Base-by-base conservation (phyloP, 169 alveolate species). In the Babesia caballi region DNA sequence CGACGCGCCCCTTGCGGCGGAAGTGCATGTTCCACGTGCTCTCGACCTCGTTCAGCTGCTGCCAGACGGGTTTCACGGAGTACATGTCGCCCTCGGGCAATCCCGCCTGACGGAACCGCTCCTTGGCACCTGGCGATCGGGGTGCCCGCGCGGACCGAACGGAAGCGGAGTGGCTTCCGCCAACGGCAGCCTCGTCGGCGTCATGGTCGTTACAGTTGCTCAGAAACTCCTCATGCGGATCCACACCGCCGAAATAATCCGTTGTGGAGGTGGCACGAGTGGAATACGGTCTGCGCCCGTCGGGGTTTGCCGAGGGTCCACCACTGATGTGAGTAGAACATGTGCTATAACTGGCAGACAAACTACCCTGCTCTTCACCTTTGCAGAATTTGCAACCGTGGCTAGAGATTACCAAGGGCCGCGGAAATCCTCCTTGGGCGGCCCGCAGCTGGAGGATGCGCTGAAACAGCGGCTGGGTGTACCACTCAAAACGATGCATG, bases 11-110 rank as follows among this genome's bases (percentile, higher is more conserved):
- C 23, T 56, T 78, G 35, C 41, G 54, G 28, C 65, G 44, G 40
- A 78, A 78, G n/a, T 78, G 46, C 58, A 68, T 60, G 46, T 78
- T 78, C 83, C 82, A 78, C 28, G 72, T 49, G 53, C 58, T 68
- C 66, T 78, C 87, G 1, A 78, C 19, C 41, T 78, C 87, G 52
- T 78, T 78, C 42, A 78, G 65, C 40, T 78, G 87, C 69, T 67
- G 81, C 87, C 87, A 78, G 0, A 78, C 87, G n/a, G 87, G 87
- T 32, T 78, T 78, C 33, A 54, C 77, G 27, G 87, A 78, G 41
- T 78, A 78, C 83, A 78, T 69, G 40, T 78, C 87, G 25, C 56
- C 70, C 33, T 78, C 87, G 11, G 40, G 17, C 15, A 68, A 23
- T n/a, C 35, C 47, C 4, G 30, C 50, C n/a, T 57, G 69, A 8